These are phyloP conservation scores for Vararia minispora DNA, from an alignment of 768 basidiomycete species.

Conservation along the genomic window DNA sequence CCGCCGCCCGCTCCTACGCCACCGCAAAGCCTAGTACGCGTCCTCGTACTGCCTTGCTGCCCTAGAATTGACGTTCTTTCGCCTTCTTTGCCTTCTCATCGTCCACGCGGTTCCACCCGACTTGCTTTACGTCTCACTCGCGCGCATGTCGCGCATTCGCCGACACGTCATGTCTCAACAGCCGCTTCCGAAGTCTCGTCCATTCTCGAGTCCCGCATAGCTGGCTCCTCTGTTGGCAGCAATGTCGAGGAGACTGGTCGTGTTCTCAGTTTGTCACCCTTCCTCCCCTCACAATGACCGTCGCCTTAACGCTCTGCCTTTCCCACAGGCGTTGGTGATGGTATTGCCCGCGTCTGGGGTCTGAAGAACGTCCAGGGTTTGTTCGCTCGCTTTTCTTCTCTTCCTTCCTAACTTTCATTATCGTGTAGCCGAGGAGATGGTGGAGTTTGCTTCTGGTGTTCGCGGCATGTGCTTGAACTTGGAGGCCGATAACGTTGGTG, in stretches of 20 bases:
- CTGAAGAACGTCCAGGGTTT: slow-evolving; percentile 95
- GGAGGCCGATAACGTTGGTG: slow-evolving; percentile 99
- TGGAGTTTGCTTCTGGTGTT: slow-evolving; percentile 99
- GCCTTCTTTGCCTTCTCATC: no score
- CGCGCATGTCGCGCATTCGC: slow-evolving; percentile 28
- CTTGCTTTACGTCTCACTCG: slow-evolving; percentile 17
- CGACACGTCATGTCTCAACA: slow-evolving; percentile 31
- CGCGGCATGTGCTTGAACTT: slow-evolving; percentile 99
- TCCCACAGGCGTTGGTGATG: slow-evolving; percentile 88
- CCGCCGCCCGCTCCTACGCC: slow-evolving; percentile 79
- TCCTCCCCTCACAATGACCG: slow-evolving; percentile 15
- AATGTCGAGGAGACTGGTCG: slow-evolving; percentile 99
- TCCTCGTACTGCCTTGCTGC: not conserved
- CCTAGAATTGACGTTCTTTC: slow-evolving; percentile 11
- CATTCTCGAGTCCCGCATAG: slow-evolving; percentile 97
- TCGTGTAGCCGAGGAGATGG: slow-evolving; percentile 92
- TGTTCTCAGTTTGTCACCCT: slow-evolving; percentile 72
- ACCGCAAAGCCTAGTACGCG: slow-evolving; percentile 92
- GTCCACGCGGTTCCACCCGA: not conserved
- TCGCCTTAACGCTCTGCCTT: slow-evolving; percentile 14
- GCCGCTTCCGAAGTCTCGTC: slow-evolving; percentile 99
- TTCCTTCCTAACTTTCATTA: slow-evolving; percentile 15
- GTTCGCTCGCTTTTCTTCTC: slow-evolving; percentile 14
- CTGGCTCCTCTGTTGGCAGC: slow-evolving; percentile 79
- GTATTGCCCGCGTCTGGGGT: slow-evolving; percentile 99